Base-by-base conservation (phyloP, 345 rosid species). In the Salix dunnii region DNA sequence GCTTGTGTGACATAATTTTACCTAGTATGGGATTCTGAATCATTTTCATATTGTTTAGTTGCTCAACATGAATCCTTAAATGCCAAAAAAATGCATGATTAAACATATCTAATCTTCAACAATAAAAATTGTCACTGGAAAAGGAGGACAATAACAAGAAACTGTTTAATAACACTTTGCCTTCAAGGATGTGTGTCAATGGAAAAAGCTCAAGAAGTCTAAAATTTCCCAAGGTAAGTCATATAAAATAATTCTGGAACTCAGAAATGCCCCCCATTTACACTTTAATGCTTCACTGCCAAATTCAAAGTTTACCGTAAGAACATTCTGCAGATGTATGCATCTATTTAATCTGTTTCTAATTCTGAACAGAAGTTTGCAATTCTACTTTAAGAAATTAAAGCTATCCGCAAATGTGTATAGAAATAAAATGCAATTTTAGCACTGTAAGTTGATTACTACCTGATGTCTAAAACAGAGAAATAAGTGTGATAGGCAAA, bases 401-500 rank as follows among this genome's bases (percentile, higher is more conserved):
- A 51, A 18, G 58, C 58, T 51, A 51, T 51, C 58, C 2, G n/a
- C n/a, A 51, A 51, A 46, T 65, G 43, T 20, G 10, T 35, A 9
- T 43, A 5, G 14, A 35, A 33, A 48, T 40, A 23, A 17, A 30
- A 65, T 6, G 23, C 64, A 68, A 38, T 31, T 18, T 8, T 18
- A 7, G 61, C 21, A 66, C 16, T n/a, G 30, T 63, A 76, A 4
- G 23, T 69, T 31, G 36, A 6, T 12, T 38, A 33, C 48, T 67
- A 95, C 99, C 96, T 93, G 88, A 93, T 89, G 80, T 95, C 98
- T n/a, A 96, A 93, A 76, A 95, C 96, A 73, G 90, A 88, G 83
- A 95, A 91, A 83, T 95, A 95, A 72, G 97, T 91, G 82, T 95
- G 97, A 83, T 95, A 95, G 25, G 99, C 97, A 84, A 93, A 95